These are phyloP conservation scores for Boletus tylopilopsis DNA, from an alignment of 768 basidiomycete genomes.

Conservation along the genomic window DNA sequence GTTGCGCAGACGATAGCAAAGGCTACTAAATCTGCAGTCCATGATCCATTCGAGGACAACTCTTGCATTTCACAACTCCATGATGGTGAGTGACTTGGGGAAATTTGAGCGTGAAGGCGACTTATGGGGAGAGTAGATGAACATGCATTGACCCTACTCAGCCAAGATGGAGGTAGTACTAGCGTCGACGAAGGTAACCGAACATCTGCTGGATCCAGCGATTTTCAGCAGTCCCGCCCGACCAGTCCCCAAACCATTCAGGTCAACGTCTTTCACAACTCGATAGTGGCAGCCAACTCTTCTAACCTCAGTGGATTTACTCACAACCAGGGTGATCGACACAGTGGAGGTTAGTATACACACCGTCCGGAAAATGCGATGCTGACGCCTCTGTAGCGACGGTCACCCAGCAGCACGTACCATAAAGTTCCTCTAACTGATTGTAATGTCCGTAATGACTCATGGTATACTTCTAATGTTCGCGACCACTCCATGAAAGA, in stretches of 20 bases:
- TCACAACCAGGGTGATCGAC: too few relatives aligned
- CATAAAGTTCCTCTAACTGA: too few relatives aligned
- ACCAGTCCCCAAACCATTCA: neutral
- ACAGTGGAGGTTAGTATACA: too few relatives aligned
- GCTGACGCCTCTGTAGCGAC: too few relatives aligned
- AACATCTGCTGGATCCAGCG: neutral
- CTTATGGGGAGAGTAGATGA: neutral
- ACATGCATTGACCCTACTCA: neutral
- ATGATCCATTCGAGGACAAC: constrained; percentile 7
- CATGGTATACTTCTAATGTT: too few relatives aligned
- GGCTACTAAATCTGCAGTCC: too few relatives aligned
- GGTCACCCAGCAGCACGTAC: too few relatives aligned
- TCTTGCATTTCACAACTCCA: neutral
- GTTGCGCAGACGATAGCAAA: neutral
- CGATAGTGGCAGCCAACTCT: constrained; percentile 1
- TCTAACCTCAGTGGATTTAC: too few relatives aligned
- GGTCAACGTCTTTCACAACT: neutral
- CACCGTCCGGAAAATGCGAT: too few relatives aligned
- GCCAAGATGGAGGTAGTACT: neutral
- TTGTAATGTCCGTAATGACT: too few relatives aligned
- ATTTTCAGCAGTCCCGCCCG: neutral
- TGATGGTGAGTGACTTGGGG: neutral
- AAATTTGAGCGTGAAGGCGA: neutral
- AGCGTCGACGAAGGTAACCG: neutral
- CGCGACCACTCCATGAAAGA: too few relatives aligned